Percentiles rank a stretch among this genome's conserved stretches.
Evolutionary conservation across 192 early-diverging fungal species (phyloP).

Genomic region (Dispira parvispora): DNA sequence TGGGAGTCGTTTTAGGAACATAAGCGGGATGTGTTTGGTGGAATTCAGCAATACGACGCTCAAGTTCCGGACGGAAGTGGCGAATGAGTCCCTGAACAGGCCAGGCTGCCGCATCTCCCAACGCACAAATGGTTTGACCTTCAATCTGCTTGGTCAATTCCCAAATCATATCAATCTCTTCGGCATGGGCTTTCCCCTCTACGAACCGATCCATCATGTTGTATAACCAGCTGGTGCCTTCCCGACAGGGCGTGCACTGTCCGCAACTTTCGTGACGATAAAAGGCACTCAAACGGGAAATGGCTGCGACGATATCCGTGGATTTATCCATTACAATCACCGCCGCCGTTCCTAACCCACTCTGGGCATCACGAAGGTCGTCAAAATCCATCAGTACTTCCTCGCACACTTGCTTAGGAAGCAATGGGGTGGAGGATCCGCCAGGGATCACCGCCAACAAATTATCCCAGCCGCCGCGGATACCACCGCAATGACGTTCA

Average conservation of each 20-base stretch:
- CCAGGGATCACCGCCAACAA: conserved; percentile 92
- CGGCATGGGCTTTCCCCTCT: conserved; percentile 53
- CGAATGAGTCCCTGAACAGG: conserved; percentile 91
- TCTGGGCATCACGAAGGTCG: conserved; percentile 81
- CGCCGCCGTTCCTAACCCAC: conserved; percentile 88
- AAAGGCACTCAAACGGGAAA: conserved; percentile 80
- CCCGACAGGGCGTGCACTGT: conserved; percentile 98
- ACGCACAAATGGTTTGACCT: conserved; percentile 98
- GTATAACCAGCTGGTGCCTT: conserved; percentile 88
- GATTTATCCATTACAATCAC: conserved; percentile 99
- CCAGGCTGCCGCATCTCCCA: conserved; percentile 98
- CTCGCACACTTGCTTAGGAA: conserved; percentile 71
- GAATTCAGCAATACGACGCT: conserved; percentile 23
- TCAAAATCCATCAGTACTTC: conserved; percentile 99
- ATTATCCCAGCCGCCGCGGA: conserved; percentile 98
- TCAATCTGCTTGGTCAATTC: conserved; percentile 95
- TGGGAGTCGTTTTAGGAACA: no score
- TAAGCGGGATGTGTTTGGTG: neutral
- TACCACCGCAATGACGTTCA: conserved; percentile 88
- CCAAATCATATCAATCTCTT: conserved; percentile 93
- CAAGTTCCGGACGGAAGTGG: conserved; percentile 78
- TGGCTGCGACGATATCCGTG: conserved; percentile 85
- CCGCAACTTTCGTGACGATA: conserved; percentile 98
- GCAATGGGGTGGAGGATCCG: conserved; percentile 83
- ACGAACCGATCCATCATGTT: conserved; percentile 96